Conservation (phyloP, 2,329 filamentous ascomycete species). For the Neopestalotiopsis sp. region DNA sequence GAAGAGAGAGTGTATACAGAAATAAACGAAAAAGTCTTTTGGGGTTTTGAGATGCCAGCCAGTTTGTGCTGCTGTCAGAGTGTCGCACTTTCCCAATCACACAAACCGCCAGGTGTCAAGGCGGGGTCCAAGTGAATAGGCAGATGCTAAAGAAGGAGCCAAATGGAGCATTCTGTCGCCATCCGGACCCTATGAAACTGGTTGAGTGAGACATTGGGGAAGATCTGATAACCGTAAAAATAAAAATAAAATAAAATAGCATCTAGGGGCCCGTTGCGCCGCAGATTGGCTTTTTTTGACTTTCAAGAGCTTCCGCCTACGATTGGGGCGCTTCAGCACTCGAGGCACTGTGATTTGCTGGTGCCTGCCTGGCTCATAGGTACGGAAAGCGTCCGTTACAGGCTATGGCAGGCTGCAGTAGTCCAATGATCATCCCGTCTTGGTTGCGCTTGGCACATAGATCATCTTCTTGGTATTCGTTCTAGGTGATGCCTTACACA, state of each 20-base stretch:
- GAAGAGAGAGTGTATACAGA: neutral
- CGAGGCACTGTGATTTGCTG: neutral
- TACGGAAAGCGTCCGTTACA: neutral
- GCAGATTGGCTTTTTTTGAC: neutral
- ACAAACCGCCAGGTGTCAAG: neutral
- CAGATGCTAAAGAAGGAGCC: neutral
- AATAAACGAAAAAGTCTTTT: neutral
- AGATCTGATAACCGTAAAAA: neutral
- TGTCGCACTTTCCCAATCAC: neutral
- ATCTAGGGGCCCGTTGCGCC: neutral
- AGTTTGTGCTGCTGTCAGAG: neutral
- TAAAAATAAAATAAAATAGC: neutral
- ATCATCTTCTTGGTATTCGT: slow-evolving; percentile 9
- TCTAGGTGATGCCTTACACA: neutral
- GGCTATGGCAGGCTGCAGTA: slow-evolving; percentile 3
- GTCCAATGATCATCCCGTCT: slow-evolving; percentile 12
- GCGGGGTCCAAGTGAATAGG: neutral
- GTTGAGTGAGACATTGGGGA: neutral
- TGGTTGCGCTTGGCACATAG: slow-evolving; percentile 14
- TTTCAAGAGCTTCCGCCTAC: neutral
- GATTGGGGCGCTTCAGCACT: neutral
- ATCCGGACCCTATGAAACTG: neutral
- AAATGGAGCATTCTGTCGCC: neutral
- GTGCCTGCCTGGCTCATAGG: neutral
- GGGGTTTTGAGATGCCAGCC: neutral